These are phyloP conservation scores for Yamadazyma scolyti DNA, from an alignment of 805 yeast species.

Conservation along the genomic window DNA sequence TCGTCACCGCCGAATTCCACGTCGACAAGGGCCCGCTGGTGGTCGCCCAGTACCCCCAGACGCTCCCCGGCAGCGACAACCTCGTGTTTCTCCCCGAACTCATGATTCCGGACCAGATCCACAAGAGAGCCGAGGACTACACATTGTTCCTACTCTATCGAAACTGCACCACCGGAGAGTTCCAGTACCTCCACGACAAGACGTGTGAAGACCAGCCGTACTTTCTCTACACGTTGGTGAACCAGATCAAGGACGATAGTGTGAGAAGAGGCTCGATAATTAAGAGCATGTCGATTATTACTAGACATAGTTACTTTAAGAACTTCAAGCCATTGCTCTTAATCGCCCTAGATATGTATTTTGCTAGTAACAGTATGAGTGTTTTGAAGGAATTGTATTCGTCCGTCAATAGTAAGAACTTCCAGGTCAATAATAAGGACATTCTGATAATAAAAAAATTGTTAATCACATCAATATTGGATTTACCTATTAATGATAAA, in stretches of 20 bases:
- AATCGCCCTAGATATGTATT: conserved; percentile 49
- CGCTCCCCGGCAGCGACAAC: conserved; percentile 33
- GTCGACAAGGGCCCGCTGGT: conserved; percentile 69
- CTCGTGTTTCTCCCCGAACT: conserved; percentile 46
- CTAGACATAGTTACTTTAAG: conserved; percentile 49
- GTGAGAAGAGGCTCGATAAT: conserved; percentile 58
- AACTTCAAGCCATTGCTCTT: conserved; percentile 57
- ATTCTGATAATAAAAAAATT: conserved; percentile 33
- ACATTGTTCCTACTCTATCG: conserved; percentile 53
- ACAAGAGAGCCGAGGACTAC: conserved; percentile 54
- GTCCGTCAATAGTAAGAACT: conserved; percentile 29
- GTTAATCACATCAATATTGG: conserved; percentile 39
- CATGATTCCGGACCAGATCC: conserved; percentile 61
- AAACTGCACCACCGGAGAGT: conserved; percentile 34
- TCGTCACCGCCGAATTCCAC: conserved; percentile 76
- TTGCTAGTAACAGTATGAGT: conserved; percentile 17
- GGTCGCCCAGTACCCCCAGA: conserved; percentile 43
- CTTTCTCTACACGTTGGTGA: conserved; percentile 54
- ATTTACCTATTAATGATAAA: conserved; percentile 39
- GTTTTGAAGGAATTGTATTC: conserved; percentile 26
- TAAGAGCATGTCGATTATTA: conserved; percentile 56
- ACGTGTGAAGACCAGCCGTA: conserved; percentile 40
- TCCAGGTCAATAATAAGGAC: conserved; percentile 14
- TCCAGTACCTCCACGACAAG: conserved; percentile 32
- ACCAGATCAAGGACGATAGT: conserved; percentile 40